phyloP scores from a whole-genome alignment of 2,329 filamentous ascomycete species.

The Penicillium sp. region DNA sequence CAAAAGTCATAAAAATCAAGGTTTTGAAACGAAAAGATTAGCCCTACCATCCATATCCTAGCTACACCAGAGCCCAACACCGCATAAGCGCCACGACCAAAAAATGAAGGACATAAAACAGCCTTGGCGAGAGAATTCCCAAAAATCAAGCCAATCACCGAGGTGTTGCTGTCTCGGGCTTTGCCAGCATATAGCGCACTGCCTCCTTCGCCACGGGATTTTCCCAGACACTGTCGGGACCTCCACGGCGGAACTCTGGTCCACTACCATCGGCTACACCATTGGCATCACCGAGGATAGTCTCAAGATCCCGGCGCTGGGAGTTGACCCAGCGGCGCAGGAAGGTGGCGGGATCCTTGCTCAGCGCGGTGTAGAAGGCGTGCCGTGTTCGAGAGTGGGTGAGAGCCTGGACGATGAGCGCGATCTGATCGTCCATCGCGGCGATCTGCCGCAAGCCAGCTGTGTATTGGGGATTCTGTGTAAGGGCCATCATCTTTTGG shows the following conservation, averaged over 20 bases:
- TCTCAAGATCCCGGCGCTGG: constrained; percentile 86
- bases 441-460: constrained; percentile 75
- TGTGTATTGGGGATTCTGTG: constrained; percentile 70
- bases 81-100: constrained; percentile 29
- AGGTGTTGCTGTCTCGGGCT: constrained; percentile 40
- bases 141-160: constrained; percentile 21
- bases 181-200: constrained; percentile 62
- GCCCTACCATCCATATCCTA: constrained; percentile 22
- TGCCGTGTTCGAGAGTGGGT: constrained; percentile 86
- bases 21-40: constrained; percentile 21
- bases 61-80: constrained; percentile 25
- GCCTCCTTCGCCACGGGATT: constrained; percentile 63
- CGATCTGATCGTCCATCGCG: constrained; percentile 79
- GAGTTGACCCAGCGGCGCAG: constrained; percentile 85
- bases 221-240: constrained; percentile 64
- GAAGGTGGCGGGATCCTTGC: constrained; percentile 80
- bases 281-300: constrained; percentile 77
- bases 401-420: constrained; percentile 78
- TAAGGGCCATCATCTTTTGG: constrained; percentile 64
- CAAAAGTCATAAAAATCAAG: constrained; percentile 8
- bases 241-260: constrained; percentile 51
- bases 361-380: constrained; percentile 77
- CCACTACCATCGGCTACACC: constrained; percentile 57
- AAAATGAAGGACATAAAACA: constrained; percentile 13
- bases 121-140: constrained; percentile 5